Evolutionary conservation across 2,329 filamentous ascomycete species (phyloP), one percentile per base, ranked within the genome.

Genomic region (Beauveria sp.): DNA sequence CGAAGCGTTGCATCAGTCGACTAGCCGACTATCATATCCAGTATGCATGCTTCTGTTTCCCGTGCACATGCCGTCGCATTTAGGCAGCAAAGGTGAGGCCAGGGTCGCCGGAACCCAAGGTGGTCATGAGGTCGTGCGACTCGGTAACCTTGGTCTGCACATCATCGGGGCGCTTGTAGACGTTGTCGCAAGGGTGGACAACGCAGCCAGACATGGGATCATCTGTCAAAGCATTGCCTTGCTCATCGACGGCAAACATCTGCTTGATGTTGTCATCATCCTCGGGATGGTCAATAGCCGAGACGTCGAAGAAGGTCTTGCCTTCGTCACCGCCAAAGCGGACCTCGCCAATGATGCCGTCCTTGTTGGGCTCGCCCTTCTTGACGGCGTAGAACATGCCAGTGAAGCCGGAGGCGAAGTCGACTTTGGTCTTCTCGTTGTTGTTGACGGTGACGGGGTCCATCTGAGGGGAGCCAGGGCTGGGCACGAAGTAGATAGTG

Each of bases 301-400:
- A 84, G 64, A 85, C 81, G 65, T 85, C 82, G 62, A 82, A 85
- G 77, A 78, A 85, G 62, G 78, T 83, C 62, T 74, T 63, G 65
- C 74, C 80, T 58, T 70, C 67, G 72, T 72, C 82, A 68, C 78
- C 80, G 58, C 78, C 73, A 68, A 81, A 82, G 65, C 73, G 72
- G 60, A 81, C 74, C 75, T 82, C 79, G 59, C 79, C 79, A 61
- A 82, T 77, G 79, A 82, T 84, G 66, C 82, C 82, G 5, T 75
- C 70, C 47, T 68, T 67, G 65, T 78, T 72, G 12, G 68, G 51
- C 2, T 69, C 62, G 59, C 81, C 82, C 30, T 81, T 71, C 46
- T 73, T 72, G 65, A 82, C 70, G 50, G 81, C 75, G 71, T 80
- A 78, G 72, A 74, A 81, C 74, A 81, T 82, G 62, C 80, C 80